Evolutionary conservation across 129 eudicot genomes (phyloP).

Genomic region (Helianthus tuberosus): DNA sequence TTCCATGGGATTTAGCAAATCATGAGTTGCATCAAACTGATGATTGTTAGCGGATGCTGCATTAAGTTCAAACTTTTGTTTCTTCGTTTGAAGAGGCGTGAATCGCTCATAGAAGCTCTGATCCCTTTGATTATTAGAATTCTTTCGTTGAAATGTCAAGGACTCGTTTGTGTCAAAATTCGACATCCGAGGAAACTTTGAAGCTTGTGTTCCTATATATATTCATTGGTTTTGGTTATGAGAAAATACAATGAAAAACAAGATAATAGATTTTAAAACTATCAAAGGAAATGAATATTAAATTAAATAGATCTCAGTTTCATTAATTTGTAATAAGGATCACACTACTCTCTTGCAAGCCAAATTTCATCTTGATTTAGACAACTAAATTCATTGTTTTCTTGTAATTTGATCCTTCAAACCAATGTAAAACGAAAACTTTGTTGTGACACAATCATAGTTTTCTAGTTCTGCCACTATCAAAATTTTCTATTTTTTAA

Average conservation of each 20-base stretch:
- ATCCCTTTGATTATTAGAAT: not conserved
- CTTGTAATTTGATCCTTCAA: no score
- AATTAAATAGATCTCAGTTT: not conserved
- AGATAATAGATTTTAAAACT: not conserved
- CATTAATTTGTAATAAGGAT: not conserved
- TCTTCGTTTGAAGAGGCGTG: not conserved
- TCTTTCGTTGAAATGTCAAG: conserved; percentile 9
- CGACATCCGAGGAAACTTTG: not conserved
- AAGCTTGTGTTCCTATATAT: conserved; percentile 14
- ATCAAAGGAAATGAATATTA: not conserved
- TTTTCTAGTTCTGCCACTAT: no score
- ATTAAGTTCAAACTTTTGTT: conserved; percentile 19
- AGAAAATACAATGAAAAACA: not conserved
- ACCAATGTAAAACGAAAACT: no score
- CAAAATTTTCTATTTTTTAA: not conserved
- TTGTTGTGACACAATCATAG: no score
- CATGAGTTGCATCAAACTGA: conserved; percentile 25
- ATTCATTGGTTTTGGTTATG: not conserved
- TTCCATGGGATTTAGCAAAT: conserved; percentile 11
- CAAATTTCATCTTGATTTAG: no score
- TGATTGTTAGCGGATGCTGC: conserved; percentile 21
- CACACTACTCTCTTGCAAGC: no score
- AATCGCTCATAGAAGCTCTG: conserved; percentile 13
- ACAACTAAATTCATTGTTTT: no score
- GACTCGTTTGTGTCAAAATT: not conserved